Evolutionary conservation across 805 yeast genomes (phyloP).

Genomic region (Yamadazyma scolyti): DNA sequence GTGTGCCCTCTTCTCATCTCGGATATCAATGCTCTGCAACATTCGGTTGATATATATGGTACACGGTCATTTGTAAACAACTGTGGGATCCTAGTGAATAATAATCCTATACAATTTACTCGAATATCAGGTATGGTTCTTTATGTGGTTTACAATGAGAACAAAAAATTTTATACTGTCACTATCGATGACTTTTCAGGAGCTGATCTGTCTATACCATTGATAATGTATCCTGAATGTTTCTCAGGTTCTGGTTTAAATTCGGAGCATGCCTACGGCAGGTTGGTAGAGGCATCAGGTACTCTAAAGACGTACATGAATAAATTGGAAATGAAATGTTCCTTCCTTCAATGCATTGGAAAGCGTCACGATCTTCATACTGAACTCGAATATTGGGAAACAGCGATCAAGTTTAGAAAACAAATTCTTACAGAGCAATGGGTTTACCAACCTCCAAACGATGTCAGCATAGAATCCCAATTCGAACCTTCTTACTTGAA

Average conservation of each 20-base stretch:
- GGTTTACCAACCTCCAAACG: constrained; percentile 11
- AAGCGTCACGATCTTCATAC: constrained; percentile 13
- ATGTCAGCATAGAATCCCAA: too few species aligned
- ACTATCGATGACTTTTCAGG: constrained; percentile 35
- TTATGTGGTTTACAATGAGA: too few species aligned
- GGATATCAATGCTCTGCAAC: constrained; percentile 21
- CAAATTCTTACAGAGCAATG: constrained; percentile 20
- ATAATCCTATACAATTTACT: too few species aligned
- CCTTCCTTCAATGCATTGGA: constrained; percentile 14
- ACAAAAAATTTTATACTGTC: constrained; percentile 15
- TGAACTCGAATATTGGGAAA: constrained; percentile 29
- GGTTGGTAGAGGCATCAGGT: constrained; percentile 23
- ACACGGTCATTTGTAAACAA: constrained; percentile 9
- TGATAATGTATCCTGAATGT: constrained; percentile 12
- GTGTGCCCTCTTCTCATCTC: constrained; percentile 23
- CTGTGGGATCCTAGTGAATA: constrained; percentile 20
- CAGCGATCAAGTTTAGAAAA: constrained; percentile 17
- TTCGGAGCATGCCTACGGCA: constrained; percentile 17
- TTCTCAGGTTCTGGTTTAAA: constrained; percentile 14
- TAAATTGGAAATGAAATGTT: constrained; percentile 10
- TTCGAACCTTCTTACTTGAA: too few species aligned
- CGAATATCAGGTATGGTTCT: too few species aligned
- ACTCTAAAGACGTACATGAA: constrained; percentile 2
- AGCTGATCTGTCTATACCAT: constrained; percentile 21
- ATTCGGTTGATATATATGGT: constrained; percentile 15